Base-by-base conservation (phyloP, 768 basidiomycete genomes). In the Leccinum uliginosum region DNA sequence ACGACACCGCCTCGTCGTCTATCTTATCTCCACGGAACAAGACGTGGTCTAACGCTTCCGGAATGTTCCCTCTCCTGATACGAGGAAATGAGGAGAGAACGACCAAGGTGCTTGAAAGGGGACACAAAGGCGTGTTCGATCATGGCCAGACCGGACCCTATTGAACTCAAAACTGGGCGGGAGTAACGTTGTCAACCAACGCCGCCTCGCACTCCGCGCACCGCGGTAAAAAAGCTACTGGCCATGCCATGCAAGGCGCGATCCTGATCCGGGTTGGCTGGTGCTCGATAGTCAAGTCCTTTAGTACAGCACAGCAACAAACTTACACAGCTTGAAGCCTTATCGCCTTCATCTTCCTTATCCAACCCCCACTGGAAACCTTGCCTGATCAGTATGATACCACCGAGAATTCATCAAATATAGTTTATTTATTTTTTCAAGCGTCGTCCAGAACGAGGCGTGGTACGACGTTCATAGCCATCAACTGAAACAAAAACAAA, bases 401-500 rank as follows among this genome's bases (percentile, higher is more conserved):
- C 35, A 17, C 23, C 11, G 29, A 23, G 7, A 4, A 26, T 23
- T 19, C 43, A 35, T 3, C 52, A 60, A 51, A 55, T 47, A 58
- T 30, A 26, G 14, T 30, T 53, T 50, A 43, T 43, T 19, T 43
- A 43, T 43, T 43, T 76, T 51, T 50, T 76, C 67, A 78, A 34
- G 87, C 89, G 73, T 93, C 93, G 65, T 91, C 93, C 54, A 97
- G 79, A 53, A 94, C 78, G 49, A 96, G 77, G 32, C 93, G 87
- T 50, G 94, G 94, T 17, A 96, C 88, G 46, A 96, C 86, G 68
- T 96, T 96, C 94, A 97, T 97, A 10, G 93, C 93, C 91, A 96
- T 93, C 65, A 97, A 74, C 91, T 96, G 64, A 54, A 40, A 15
- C 46, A 27, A 17, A 47, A 10, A 17, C 2, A 24, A 47, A 47